Conservation (phyloP, 2,329 filamentous ascomycete genomes). For the Alternaria consortialis region DNA sequence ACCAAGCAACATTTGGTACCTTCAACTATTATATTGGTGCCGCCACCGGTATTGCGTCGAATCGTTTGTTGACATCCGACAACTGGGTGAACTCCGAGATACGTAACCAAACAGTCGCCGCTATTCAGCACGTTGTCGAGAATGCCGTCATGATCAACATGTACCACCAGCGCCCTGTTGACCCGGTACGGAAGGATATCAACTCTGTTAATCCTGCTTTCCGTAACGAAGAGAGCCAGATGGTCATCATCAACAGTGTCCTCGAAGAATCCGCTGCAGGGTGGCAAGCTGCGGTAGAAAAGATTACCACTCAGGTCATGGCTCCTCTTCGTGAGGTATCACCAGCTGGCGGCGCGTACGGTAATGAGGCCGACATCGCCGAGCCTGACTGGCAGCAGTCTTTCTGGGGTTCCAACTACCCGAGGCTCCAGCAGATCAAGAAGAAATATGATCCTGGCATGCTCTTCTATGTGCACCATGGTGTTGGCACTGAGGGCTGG, state of each 20-base stretch:
- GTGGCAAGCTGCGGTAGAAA: conserved; percentile 30
- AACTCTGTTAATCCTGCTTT: conserved; percentile 46
- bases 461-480: conserved; percentile 46
- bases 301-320: conserved; percentile 34
- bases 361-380: conserved; percentile 53
- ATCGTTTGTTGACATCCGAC: conserved; percentile 47
- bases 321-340: conserved; percentile 34
- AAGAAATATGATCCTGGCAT: conserved; percentile 41
- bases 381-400: conserved; percentile 52
- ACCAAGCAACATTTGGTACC: conserved; percentile 38
- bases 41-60: conserved; percentile 41
- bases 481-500: conserved; percentile 46
- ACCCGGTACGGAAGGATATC: conserved; percentile 26
- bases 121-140: conserved; percentile 34
- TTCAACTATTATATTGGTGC: conserved; percentile 41
- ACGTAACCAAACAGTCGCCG: conserved; percentile 38
- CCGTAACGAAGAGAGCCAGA: conserved; percentile 35
- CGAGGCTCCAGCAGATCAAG: conserved; percentile 38
- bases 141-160: conserved; percentile 29
- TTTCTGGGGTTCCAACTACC: conserved; percentile 53
- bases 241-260: conserved; percentile 34
- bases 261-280: conserved; percentile 31
- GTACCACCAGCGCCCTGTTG: conserved; percentile 39
- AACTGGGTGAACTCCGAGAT: conserved; percentile 42
- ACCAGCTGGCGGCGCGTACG: conserved; percentile 45